Evolutionary conservation across 768 basidiomycete genomes (phyloP), one percentile per base, ranked within the genome.

Genomic region (Chalciporus sphaerocephalus): DNA sequence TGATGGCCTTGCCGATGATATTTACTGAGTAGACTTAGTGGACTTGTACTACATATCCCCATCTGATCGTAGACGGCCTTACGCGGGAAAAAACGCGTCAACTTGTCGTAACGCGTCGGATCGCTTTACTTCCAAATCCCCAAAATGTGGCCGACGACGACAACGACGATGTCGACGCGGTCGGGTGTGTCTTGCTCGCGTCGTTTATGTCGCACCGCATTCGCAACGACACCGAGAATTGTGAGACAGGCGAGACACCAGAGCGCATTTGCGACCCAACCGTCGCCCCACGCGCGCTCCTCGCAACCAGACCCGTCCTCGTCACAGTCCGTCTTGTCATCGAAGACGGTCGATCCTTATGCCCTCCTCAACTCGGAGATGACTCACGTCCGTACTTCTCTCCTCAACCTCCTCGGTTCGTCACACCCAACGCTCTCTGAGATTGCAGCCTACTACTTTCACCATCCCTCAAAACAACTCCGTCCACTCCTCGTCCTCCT

Each of bases 381-480:
- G 25, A 62, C 74, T 20, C 72, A 76, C 44, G 72, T 99, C 33
- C 83, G 85, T 46, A 73, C 77, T 16, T 84, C 79, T 40, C 74
- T 98, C 35, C 73, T 92, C 48, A 70, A 73, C 48, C 76, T 98
- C 32, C 76, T 98, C 6, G 93, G 92, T 16, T 85, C 89, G 3
- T 87, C 92, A 7, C 91, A 97, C 64, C 89, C 95, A 1, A 80
- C 83, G 4, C 81, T 98, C 41, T 81, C 85, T 48, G 83, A 88
- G 41, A 83, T 96, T 43, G 93, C 95, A 2, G 80, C 89, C 53
- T 93, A 90, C 68, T 97, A 96, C 71, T 97, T 97, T 63, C 69
- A 85, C 39, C 82, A 88, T 47, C 85, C 86, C 12, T 89, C 92
- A 10, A 93, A 93, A 60, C 93, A 97, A 60, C 73, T 98, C 21